Evolutionary conservation across 1,284 basidiomycete species (phyloP).

Genomic region (Sanguinoderma infundibulare): DNA sequence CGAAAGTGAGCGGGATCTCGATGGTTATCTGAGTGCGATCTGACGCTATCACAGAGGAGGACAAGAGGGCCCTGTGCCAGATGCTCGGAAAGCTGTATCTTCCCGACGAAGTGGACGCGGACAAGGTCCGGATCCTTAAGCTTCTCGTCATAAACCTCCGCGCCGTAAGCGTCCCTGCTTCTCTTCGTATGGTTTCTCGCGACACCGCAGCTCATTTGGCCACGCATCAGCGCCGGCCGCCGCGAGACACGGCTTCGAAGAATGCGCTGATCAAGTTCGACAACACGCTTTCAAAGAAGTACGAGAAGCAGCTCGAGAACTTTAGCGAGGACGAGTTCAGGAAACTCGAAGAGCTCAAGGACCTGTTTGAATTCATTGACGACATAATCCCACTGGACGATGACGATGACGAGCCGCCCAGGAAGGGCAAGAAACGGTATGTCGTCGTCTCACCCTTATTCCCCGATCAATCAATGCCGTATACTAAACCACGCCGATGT

Average conservation of each 20-base stretch:
- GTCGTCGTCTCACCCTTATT: slow-evolving; percentile 2
- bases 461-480: not conserved
- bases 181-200: not conserved
- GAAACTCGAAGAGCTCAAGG: slow-evolving; percentile 59
- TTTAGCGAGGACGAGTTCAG: slow-evolving; percentile 77
- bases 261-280: slow-evolving; percentile 78
- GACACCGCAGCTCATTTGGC: not conserved
- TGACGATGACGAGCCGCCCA: slow-evolving; percentile 50
- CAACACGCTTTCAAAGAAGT: slow-evolving; percentile 58
- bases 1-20: slow-evolving; percentile 42
- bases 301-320: slow-evolving; percentile 57
- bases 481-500: not conserved
- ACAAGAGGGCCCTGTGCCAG: slow-evolving; percentile 83
- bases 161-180: slow-evolving; percentile 47
- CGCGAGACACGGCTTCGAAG: slow-evolving; percentile 69
- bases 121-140: slow-evolving; percentile 64
- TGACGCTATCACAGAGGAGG: slow-evolving; percentile 59
- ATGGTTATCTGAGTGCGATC: not conserved
- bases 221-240: slow-evolving; percentile 64
- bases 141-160: slow-evolving; percentile 64
- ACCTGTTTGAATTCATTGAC: slow-evolving; percentile 72
- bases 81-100: slow-evolving; percentile 81
- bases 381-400: slow-evolving; percentile 51
- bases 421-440: slow-evolving; percentile 42
- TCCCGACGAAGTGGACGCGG: slow-evolving; percentile 66